Conservation (phyloP, 73 alveolate species). For the Paramecium pentaurelia region DNA sequence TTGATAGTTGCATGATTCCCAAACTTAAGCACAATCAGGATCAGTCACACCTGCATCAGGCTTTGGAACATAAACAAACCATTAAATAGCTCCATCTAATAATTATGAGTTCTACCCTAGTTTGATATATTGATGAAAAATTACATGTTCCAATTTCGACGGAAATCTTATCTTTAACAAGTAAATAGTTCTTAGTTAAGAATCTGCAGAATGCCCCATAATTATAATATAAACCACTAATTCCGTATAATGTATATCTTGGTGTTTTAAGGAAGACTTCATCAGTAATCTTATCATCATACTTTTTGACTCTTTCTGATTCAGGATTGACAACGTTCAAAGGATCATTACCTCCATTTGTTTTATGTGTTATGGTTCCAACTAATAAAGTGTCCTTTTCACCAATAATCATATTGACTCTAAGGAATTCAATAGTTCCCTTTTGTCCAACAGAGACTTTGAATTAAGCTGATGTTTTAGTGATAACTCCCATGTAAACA, state of each 20-base stretch:
- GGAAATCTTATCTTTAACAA: neutral
- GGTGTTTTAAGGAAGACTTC: neutral
- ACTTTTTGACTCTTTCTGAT: neutral
- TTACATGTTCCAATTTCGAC: conserved; percentile 34
- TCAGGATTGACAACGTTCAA: neutral
- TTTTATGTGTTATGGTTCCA: neutral
- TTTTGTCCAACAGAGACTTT: neutral
- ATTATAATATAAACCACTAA: neutral
- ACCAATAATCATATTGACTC: conserved; percentile 10
- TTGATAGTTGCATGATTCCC: conserved; percentile 24
- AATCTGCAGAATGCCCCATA: neutral
- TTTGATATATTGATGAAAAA: neutral
- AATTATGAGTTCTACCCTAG: conserved; percentile 32
- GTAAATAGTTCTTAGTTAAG: neutral
- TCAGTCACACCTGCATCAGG: neutral
- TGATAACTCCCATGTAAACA: neutral
- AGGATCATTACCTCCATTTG: neutral
- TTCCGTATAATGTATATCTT: conserved; percentile 16
- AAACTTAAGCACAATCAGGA: conserved; percentile 24
- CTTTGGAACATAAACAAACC: neutral
- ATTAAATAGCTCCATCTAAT: neutral
- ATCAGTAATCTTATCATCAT: neutral
- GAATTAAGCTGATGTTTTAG: neutral
- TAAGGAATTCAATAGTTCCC: neutral
- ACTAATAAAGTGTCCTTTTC: neutral